Base-by-base conservation (phyloP, 2,329 filamentous ascomycete genomes). In the Stromatinia cepivora region DNA sequence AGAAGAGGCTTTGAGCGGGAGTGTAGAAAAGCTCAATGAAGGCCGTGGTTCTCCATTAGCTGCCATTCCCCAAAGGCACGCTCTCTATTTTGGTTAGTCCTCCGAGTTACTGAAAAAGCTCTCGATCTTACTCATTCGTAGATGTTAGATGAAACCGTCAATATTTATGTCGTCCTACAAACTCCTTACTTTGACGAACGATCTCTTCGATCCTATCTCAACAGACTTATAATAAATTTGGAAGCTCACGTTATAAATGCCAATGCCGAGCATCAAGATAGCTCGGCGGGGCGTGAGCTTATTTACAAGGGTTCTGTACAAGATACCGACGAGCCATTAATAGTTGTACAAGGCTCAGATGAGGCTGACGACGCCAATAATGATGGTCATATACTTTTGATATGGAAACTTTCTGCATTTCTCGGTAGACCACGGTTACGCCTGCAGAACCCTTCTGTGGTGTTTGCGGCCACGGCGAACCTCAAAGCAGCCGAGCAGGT, bases 1-100 rank as follows among this genome's bases (percentile, higher is more conserved):
- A 48, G 84, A 88, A 69, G 81, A 86, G 34, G 80, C 80, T 2
- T 82, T 89, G 68, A 80, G 79, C 66, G 78, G 81, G 56, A 78
- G 79, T 5, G 79, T 81, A 15, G 81, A 80, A 72, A 82, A 72
- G 20, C 70, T 78, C 15, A 76, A 78, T 57, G 74, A 76, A 39
- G 73, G 73, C 17, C 73, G 80, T 67, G 80, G 75, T 71, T 78
- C 81, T 72, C 81, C 81, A 73, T 80, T 82, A 71, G 82, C 90
- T 65, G 84, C 84, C 25, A 84, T 92, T 75, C 81, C 86, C 56
- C 85, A 87, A 74, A 84, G 91, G 73, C 84, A 90, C 52, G 84
- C 85, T 67, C 81, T 94, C 52, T 90, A 92, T 77, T 92, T 93
- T 77, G 91, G 91, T 93, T 82, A 74, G 86, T 79, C 59, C 70